phyloP scores from a whole-genome alignment of 1,284 basidiomycete genomes.

The Ceratobasidium sp. region DNA sequence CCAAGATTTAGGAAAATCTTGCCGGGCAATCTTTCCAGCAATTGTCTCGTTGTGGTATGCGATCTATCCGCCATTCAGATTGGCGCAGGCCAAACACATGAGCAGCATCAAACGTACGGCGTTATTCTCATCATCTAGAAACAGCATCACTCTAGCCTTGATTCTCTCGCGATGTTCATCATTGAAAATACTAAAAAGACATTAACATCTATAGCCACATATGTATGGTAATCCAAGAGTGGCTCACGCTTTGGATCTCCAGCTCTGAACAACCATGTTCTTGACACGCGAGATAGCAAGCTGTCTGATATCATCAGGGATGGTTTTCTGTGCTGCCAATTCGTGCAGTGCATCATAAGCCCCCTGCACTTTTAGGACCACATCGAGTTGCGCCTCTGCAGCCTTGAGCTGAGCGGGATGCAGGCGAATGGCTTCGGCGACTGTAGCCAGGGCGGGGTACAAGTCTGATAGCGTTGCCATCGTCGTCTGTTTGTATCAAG shows the following conservation, averaged over 20 bases:
- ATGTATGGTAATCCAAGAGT: constrained; percentile 4
- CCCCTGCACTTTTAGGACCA: constrained; percentile 23
- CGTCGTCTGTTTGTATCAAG: background rate
- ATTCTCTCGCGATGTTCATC: constrained; percentile 69
- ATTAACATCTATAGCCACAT: background rate
- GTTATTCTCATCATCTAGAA: constrained; percentile 76
- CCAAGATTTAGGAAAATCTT: constrained; percentile 75
- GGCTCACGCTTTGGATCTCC: constrained; percentile 56
- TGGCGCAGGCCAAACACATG: constrained; percentile 29
- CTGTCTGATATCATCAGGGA: constrained; percentile 55
- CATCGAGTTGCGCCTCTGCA: constrained; percentile 22
- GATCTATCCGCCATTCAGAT: constrained; percentile 61
- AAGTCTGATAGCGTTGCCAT: constrained; percentile 29
- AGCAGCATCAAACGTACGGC: constrained; percentile 54
- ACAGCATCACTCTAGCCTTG: constrained; percentile 63
- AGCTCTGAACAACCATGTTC: constrained; percentile 69
- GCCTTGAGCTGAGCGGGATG: constrained; percentile 26
- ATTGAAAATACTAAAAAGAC: constrained; percentile 52
- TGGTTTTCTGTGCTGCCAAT: constrained; percentile 14
- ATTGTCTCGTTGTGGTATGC: constrained; percentile 74
- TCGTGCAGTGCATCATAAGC: constrained; percentile 29
- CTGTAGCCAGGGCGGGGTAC: constrained; percentile 19
- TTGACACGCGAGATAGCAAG: constrained; percentile 85
- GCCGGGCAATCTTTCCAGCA: constrained; percentile 71
- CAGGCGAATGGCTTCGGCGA: constrained; percentile 6